Conservation (phyloP, 164 flowering plant genomes). For the Santalum album region DNA sequence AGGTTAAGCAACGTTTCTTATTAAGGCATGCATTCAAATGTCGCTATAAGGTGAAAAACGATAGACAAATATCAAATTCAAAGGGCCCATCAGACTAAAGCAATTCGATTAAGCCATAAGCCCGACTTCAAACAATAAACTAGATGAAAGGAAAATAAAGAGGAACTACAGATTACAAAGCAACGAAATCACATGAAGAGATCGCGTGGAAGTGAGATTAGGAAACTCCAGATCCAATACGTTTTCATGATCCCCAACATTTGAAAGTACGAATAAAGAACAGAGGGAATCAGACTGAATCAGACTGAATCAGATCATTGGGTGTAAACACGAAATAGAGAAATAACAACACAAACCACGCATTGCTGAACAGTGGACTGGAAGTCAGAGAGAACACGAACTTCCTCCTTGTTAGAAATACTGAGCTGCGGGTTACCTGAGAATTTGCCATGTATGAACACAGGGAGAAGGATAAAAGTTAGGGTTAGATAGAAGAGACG, state of each 20-base stretch:
- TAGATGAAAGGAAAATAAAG: too few relatives aligned
- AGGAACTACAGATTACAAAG: too few relatives aligned
- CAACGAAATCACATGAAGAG: too few relatives aligned
- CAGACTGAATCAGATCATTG: not conserved
- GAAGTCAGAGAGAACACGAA: constrained; percentile 45
- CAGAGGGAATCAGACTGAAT: not conserved
- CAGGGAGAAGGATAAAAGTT: not conserved
- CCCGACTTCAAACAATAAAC: not conserved
- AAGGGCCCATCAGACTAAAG: too few relatives aligned
- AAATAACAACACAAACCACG: constrained; percentile 41
- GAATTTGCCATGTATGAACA: not conserved
- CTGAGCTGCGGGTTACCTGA: constrained; percentile 25
- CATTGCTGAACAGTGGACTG: constrained; percentile 77
- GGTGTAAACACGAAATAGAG: not conserved
- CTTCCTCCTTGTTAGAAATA: constrained; percentile 22
- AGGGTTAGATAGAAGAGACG: not conserved
- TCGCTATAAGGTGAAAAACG: too few relatives aligned
- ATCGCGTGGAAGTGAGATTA: too few relatives aligned
- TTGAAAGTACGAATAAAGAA: not conserved
- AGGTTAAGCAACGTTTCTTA: too few relatives aligned
- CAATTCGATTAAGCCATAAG: too few relatives aligned
- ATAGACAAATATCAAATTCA: too few relatives aligned
- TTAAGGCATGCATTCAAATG: too few relatives aligned
- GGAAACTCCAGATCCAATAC: not conserved
- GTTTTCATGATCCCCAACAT: not conserved